A percentile compares a stretch with the other conserved stretches of the same genome.
Evolutionary conservation across 73 alveolate species (phyloP).

Genomic region (Tetrahymena thermophila): DNA sequence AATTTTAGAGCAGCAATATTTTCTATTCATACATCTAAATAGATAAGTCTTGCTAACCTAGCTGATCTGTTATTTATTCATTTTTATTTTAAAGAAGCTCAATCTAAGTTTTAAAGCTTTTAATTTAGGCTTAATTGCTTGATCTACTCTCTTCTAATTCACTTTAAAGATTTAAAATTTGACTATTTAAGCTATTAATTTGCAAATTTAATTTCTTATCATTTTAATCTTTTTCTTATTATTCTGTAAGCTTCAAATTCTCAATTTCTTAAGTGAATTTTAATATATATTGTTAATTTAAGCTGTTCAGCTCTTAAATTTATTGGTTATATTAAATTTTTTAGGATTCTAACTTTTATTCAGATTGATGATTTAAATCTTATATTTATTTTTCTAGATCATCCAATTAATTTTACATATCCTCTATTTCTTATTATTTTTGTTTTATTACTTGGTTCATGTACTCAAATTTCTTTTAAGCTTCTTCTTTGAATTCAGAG

Average conservation of each 20-base stretch:
- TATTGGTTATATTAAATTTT: neutral
- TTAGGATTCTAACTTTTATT: neutral
- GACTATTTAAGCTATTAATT: too few species aligned
- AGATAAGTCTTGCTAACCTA: neutral
- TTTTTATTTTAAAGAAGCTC: neutral
- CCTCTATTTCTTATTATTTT: neutral
- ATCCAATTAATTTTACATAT: neutral
- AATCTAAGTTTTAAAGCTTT: too few species aligned
- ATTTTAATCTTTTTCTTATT: neutral
- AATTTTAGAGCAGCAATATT: neutral
- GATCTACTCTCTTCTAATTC: neutral
- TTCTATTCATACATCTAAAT: neutral
- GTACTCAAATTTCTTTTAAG: neutral
- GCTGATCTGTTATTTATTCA: neutral
- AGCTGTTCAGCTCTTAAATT: neutral
- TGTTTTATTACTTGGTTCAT: neutral
- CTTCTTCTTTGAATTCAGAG: neutral
- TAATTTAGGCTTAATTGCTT: neutral
- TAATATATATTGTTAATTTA: too few species aligned
- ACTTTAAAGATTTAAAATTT: too few species aligned
- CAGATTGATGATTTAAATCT: neutral
- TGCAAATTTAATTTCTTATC: neutral
- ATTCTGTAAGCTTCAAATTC: too few species aligned
- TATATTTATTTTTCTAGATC: neutral
- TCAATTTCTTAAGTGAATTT: neutral